Percentiles rank a stretch among this genome's conserved stretches.
Evolutionary conservation across 192 early-diverging fungal genomes (phyloP).

Genomic region (Ambispora gerdemannii): DNA sequence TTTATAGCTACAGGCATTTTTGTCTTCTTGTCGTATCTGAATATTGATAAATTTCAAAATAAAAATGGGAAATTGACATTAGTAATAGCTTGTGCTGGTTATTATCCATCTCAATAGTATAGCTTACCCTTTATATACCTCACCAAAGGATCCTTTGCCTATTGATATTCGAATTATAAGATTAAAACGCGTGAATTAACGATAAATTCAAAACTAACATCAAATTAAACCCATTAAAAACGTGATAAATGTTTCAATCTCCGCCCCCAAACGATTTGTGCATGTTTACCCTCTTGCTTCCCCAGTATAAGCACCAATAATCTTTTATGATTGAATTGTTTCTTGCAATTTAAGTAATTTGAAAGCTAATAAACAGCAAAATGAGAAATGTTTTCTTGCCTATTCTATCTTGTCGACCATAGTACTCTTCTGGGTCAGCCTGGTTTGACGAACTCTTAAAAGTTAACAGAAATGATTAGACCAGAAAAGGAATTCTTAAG

Average conservation of each 20-base stretch:
- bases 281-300: too few species aligned
- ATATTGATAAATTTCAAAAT: constrained; percentile 42
- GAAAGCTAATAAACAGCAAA: too few species aligned
- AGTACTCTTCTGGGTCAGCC: constrained; percentile 62
- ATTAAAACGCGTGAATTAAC: too few species aligned
- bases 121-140: constrained; percentile 77
- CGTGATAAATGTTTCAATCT: too few species aligned
- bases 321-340: too few species aligned
- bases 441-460: constrained; percentile 39
- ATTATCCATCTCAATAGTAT: too few species aligned
- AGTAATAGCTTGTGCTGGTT: too few species aligned
- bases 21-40: constrained; percentile 62
- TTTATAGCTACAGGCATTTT: constrained; percentile 89
- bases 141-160: constrained; percentile 79
- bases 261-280: too few species aligned
- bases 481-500: too few species aligned
- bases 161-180: background rate
- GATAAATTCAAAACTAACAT: constrained; percentile 24
- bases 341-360: too few species aligned
- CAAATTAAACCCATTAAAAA: background rate
- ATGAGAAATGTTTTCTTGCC: constrained; percentile 40
- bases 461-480: too few species aligned
- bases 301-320: too few species aligned
- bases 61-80: background rate
- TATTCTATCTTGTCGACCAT: constrained; percentile 66